A percentile compares a stretch with the other conserved stretches of the same genome.
Conservation (phyloP, 2,329 filamentous ascomycete species). For the Fusarium nanum region DNA sequence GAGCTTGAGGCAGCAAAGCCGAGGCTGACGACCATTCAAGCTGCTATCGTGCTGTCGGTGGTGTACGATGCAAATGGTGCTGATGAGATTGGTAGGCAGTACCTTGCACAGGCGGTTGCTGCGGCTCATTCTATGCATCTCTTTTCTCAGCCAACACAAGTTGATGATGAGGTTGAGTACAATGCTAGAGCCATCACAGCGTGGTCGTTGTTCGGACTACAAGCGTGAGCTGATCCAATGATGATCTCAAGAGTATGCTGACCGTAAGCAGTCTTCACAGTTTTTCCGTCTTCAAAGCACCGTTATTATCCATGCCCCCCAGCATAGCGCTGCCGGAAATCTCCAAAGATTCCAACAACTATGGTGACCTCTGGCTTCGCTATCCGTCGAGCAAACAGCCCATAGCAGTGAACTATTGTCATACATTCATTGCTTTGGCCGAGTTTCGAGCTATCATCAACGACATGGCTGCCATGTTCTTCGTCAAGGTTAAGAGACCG, state of each 20-base stretch:
- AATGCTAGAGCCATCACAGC: background rate
- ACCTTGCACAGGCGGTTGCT: background rate
- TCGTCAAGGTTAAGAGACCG: rapidly evolving
- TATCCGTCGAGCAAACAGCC: background rate
- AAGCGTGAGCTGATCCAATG: background rate
- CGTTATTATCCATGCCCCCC: background rate
- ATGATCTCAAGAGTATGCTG: rapidly evolving
- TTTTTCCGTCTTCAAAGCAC: background rate
- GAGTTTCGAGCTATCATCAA: background rate
- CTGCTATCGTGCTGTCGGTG: background rate
- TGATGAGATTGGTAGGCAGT: background rate
- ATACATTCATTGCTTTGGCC: background rate
- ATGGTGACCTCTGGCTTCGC: background rate
- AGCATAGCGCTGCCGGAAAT: rapidly evolving
- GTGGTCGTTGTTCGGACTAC: background rate
- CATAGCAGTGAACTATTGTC: background rate
- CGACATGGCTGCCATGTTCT: background rate
- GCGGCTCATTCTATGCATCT: background rate
- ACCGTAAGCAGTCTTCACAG: background rate
- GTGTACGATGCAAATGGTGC: background rate
- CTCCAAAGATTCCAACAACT: background rate
- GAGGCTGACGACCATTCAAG: background rate
- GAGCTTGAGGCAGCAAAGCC: background rate
- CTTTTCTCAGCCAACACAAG: background rate
- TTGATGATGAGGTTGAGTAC: background rate